These are phyloP conservation scores for Boletus tylopilopsis DNA, from an alignment of 768 basidiomycete genomes.

Conservation along the genomic window DNA sequence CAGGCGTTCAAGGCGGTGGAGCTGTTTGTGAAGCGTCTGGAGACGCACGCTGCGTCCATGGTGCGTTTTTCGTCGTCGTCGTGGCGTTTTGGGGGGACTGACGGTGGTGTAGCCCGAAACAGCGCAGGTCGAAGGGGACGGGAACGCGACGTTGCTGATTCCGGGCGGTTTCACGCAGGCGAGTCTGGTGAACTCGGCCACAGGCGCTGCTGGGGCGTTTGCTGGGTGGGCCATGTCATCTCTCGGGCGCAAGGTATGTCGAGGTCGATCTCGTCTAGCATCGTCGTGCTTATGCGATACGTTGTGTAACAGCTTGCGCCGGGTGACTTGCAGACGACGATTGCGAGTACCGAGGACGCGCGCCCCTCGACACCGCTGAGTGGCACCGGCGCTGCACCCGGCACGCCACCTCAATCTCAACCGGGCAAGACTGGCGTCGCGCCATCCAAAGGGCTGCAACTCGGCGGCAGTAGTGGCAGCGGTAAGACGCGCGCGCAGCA, in stretches of 20 bases:
- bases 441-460: constrained; percentile 61
- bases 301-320: constrained; percentile 63
- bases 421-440: constrained; percentile 25
- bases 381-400: neutral
- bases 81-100: neutral
- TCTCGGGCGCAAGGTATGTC: constrained; percentile 82
- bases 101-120: constrained; percentile 51
- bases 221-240: constrained; percentile 97
- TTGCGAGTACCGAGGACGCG: constrained; percentile 41
- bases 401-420: neutral
- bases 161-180: constrained; percentile 27
- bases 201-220: constrained; percentile 86
- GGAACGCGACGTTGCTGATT: constrained; percentile 23
- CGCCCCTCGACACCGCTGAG: constrained; percentile 40
- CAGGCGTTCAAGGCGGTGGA: constrained; percentile 95
- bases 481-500: constrained; percentile 46
- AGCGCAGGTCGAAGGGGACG: constrained; percentile 37
- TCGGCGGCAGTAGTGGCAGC: constrained; percentile 54
- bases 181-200: constrained; percentile 74
- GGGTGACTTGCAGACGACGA: constrained; percentile 69
- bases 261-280: too few species aligned
- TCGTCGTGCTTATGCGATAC: too few species aligned
- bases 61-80: constrained; percentile 37
- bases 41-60: constrained; percentile 77
- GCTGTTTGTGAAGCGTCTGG: constrained; percentile 79